Evolutionary conservation across 768 basidiomycete genomes (phyloP), one percentile per base, ranked within the genome.

Genomic region (Boletus reticulatus): DNA sequence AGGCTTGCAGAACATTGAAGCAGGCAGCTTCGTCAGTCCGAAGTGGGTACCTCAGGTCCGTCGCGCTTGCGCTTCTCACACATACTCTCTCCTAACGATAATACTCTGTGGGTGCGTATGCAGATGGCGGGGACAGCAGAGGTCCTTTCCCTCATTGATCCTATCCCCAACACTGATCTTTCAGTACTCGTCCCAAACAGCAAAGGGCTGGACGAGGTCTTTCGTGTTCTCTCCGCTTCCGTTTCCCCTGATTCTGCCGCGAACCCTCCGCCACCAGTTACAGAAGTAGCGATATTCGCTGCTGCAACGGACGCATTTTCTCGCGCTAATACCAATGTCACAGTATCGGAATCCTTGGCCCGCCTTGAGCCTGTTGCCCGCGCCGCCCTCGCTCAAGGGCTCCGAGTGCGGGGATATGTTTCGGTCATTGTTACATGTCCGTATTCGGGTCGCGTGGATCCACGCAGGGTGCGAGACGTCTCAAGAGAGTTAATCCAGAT

Each of bases 81-180:
- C 37, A 27, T 19, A 12, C 16, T 9, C 14, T 47, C 16, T 42
- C 50, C 55, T 48, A 31, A 48, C 4, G 34, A 14, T 36, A 12
- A 12, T 16, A 19, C 24, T 22, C 17, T 36, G 22, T 4, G 43
- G 24, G 9, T 37, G 17, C 39, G 46, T 32, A 32, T 36, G 27
- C 59, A 96, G 92, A 94, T 96, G 92, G 90, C 85, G 16, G 91
- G 91, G 20, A 94, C 93, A 0, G 76, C 84, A 3, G 83, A 90
- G 41, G 85, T 96, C 13, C 75, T 95, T 32, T 75, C 79, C 17
- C 68, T 73, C 17, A 80, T 89, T 62, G 72, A 84, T 31, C 80
- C 77, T 17, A 63, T 75, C 13, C 78, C 79, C 4, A 77, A 75
- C n/a, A 76, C 82, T 6, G 84, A 84, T 53, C 88, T 91, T 62